A percentile compares a stretch with the other conserved stretches of the same genome.
phyloP scores from a whole-genome alignment of 2,329 filamentous ascomycete species.

The Penicillium sp. region DNA sequence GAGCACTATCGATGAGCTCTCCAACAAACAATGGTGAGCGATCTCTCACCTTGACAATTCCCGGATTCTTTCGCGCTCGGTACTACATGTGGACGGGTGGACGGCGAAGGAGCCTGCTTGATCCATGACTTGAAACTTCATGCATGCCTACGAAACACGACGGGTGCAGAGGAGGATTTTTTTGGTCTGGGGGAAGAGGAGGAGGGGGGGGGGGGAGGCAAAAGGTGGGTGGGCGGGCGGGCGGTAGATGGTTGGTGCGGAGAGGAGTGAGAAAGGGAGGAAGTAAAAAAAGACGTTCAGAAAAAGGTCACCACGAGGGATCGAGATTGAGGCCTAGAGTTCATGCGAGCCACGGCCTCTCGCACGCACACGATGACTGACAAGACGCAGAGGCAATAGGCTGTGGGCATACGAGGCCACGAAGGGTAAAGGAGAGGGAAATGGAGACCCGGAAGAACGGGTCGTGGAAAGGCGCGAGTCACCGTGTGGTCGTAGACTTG shows the following conservation, averaged over 20 bases:
- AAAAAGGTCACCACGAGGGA: no score
- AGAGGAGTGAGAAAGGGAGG: neutral
- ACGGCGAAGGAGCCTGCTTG: slow-evolving; percentile 6
- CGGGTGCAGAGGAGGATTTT: neutral
- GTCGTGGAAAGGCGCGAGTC: no score
- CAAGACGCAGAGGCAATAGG: no score
- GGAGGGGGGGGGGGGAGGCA: neutral
- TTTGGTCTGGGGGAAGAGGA: neutral
- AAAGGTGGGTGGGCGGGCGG: no score
- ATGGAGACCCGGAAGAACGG: no score
- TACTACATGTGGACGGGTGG: slow-evolving; percentile 7
- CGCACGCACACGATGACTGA: neutral
- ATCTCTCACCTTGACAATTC: slow-evolving; percentile 14
- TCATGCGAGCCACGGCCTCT: no score
- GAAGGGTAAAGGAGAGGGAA: no score
- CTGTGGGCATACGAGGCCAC: no score
- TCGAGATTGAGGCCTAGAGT: no score
- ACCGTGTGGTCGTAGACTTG: no score
- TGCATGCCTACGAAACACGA: slow-evolving; percentile 4
- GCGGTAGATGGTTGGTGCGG: neutral
- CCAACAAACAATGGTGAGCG: no score
- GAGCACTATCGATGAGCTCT: neutral
- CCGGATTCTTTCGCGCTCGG: slow-evolving; percentile 14
- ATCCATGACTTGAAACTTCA: slow-evolving; percentile 7
- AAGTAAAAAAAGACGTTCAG: neutral